Evolutionary conservation across 345 rosid genomes (phyloP), one percentile per base, ranked within the genome.

Genomic region (Eucalyptus marginata): DNA sequence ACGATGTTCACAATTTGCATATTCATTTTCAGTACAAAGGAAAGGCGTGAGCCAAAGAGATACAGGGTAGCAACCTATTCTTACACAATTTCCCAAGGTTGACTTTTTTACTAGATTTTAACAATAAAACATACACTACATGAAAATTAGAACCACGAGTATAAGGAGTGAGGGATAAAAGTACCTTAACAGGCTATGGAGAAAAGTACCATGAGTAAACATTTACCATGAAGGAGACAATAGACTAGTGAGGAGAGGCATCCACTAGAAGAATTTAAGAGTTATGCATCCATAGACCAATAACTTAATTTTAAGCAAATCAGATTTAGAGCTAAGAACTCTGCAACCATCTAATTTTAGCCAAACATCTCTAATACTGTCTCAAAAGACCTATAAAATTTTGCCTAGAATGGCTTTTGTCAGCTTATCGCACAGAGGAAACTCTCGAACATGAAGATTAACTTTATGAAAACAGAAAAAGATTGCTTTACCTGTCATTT

Each of bases 401-500:
- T 64, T 64, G 10, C 76, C 76, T 14, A 64, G 40, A n/a, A 64
- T 31, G 40, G 76, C 76, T n/a, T 64, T 64, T n/a, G 76, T 64
- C 36, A n/a, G 40, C 76, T 64, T 64, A 64, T n/a, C 0, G 11
- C 40, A 64, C 40, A 64, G 20, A 15, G 76, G 76, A 64, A 64
- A 64, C 18, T 64, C 76, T 64, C 40, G 1, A 64, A n/a, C 20
- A 64, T n/a, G 76, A 64, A 64, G 76, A n/a, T 64, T 64, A 64
- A 64, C 76, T n/a, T 64, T 88, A 68, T 44, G 33, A n/a, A 16
- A 29, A 68, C 3, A 88, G 62, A 80, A 88, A 10, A 49, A 64
- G 2, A 64, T 64, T 64, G 40, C 76, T 64, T 64, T 94, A 98
- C 99, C 98, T 95, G 90, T 98, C 99, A 93, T 98, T 98, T 83